These are phyloP conservation scores for Penicillium taxi DNA, from an alignment of 495 filamentous ascomycete species.

Conservation along the genomic window DNA sequence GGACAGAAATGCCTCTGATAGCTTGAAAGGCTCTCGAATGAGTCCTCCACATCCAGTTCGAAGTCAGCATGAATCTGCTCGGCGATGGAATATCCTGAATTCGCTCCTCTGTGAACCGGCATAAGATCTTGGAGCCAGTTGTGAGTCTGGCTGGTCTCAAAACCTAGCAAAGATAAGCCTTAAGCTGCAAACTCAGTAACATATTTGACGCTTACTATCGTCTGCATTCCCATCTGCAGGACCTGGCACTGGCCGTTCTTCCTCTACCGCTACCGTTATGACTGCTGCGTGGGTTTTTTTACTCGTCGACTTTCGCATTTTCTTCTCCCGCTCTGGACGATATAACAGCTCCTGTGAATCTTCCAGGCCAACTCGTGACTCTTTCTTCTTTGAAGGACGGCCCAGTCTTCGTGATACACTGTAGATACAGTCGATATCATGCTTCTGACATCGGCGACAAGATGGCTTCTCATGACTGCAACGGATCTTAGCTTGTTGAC, in stretches of 20 bases:
- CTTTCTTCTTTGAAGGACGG: slow-evolving; percentile 35
- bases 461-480: slow-evolving; percentile 42
- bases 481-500: slow-evolving; percentile 43
- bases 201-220: too few species aligned
- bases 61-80: slow-evolving; percentile 5
- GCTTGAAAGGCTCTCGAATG: slow-evolving; percentile 6
- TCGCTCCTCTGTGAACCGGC: slow-evolving; percentile 12
- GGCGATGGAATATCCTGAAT: background rate
- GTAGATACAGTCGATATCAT: slow-evolving; percentile 38
- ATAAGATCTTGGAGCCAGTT: slow-evolving; percentile 29
- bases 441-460: slow-evolving; percentile 38
- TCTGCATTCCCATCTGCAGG: too few species aligned
- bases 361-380: background rate
- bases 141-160: slow-evolving; percentile 21
- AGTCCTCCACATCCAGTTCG: slow-evolving; percentile 12
- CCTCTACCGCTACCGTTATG: too few species aligned
- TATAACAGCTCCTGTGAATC: slow-evolving; percentile 2
- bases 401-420: slow-evolving; percentile 39
- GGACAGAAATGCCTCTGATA: slow-evolving; percentile 3
- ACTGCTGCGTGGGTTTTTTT: too few species aligned
- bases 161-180: too few species aligned
- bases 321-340: slow-evolving; percentile 8
- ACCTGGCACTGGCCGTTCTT: too few species aligned
- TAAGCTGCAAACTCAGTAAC: too few species aligned
- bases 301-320: slow-evolving; percentile 7